Evolutionary conservation across 2,329 filamentous ascomycete species (phyloP).

Genomic region (Parastagonospora nodorum): DNA sequence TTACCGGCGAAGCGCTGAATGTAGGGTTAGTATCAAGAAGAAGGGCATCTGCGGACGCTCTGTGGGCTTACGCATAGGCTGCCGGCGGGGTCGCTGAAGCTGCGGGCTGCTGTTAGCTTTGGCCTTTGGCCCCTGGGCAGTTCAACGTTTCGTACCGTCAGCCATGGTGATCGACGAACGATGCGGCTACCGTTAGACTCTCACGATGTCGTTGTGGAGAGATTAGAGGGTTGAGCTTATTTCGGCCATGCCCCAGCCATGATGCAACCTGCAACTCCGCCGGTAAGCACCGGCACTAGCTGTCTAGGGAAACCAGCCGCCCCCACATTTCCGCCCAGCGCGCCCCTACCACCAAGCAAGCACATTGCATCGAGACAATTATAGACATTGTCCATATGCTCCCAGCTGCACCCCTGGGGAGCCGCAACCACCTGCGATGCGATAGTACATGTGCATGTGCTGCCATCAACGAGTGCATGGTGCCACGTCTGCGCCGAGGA

Average conservation of each 20-base stretch:
- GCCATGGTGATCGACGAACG: slow-evolving; percentile 22
- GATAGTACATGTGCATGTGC: too few relatives aligned
- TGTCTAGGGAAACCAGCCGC: too few relatives aligned
- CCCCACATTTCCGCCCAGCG: too few relatives aligned
- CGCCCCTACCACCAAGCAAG: too few relatives aligned
- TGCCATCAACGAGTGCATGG: too few relatives aligned
- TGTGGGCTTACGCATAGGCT: slow-evolving; percentile 49
- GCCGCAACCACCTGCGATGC: too few relatives aligned
- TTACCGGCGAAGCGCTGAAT: slow-evolving; percentile 58
- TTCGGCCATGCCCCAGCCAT: neutral
- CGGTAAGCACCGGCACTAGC: neutral
- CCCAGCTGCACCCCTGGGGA: too few relatives aligned
- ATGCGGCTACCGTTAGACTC: neutral
- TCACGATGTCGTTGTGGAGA: slow-evolving; percentile 4
- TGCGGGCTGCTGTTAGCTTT: slow-evolving; percentile 46
- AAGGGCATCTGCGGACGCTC: neutral
- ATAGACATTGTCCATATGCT: too few relatives aligned
- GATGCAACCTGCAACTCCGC: neutral
- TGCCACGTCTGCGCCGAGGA: too few relatives aligned
- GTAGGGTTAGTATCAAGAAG: slow-evolving; percentile 17
- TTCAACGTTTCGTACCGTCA: slow-evolving; percentile 21
- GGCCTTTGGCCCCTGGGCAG: neutral
- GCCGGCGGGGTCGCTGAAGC: slow-evolving; percentile 64
- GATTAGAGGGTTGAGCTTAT: slow-evolving; percentile 5
- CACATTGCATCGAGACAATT: too few relatives aligned